These are phyloP conservation scores for Knufia fluminis DNA, from an alignment of 2,329 filamentous ascomycete genomes.

Conservation along the genomic window DNA sequence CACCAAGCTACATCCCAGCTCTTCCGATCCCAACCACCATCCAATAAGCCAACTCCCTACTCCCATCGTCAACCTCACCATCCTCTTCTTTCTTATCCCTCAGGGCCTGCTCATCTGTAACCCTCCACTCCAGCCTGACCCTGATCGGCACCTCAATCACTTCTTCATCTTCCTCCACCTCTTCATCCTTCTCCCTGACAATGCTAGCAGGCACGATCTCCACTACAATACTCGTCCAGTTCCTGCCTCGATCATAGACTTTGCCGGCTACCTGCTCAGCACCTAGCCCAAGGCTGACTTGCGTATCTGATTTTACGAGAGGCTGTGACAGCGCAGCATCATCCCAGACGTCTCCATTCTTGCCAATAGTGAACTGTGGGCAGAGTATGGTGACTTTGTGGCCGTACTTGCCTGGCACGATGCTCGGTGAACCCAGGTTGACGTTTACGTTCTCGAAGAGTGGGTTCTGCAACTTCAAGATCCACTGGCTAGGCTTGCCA, in stretches of 20 bases:
- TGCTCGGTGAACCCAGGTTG: constrained; percentile 72
- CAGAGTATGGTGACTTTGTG: constrained; percentile 85
- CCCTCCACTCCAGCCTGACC: constrained; percentile 77
- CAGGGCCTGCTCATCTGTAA: constrained; percentile 13
- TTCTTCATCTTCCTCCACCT: constrained; percentile 47
- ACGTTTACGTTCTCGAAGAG: constrained; percentile 86
- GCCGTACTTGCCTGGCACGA: constrained; percentile 65
- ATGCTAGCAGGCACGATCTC: constrained; percentile 63
- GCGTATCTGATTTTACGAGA: constrained; percentile 33
- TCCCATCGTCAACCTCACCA: constrained; percentile 60
- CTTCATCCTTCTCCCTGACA: constrained; percentile 25
- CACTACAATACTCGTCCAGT: constrained; percentile 89
- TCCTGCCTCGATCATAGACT: constrained; percentile 87
- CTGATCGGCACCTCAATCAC: constrained; percentile 87
- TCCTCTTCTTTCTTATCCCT: constrained; percentile 35
- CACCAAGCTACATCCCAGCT: constrained; percentile 42
- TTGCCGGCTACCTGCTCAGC: constrained; percentile 77
- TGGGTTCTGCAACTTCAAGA: constrained; percentile 86
- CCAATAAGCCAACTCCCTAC: constrained; percentile 89
- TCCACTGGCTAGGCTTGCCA: constrained; percentile 58
- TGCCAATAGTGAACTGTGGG: constrained; percentile 86
- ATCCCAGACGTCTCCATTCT: constrained; percentile 90
- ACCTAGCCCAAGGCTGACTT: constrained; percentile 34
- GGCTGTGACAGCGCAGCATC: constrained; percentile 52
- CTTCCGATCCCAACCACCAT: constrained; percentile 80